Evolutionary conservation across 2,329 filamentous ascomycete species (phyloP).

Genomic region (Verticillium nonalfalfae): DNA sequence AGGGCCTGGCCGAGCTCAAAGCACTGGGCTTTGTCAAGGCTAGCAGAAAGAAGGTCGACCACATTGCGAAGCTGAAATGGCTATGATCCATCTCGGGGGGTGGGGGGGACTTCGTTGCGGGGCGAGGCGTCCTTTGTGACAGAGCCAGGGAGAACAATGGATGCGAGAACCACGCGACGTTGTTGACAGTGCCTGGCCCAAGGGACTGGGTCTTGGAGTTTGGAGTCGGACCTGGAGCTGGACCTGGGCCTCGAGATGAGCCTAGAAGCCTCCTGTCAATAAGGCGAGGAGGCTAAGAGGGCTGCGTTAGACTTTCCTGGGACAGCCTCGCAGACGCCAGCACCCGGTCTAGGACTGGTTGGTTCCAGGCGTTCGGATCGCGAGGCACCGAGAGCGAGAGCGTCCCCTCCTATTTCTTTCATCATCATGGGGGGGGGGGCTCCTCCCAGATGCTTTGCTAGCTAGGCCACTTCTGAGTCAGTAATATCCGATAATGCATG

Average conservation of each 20-base stretch:
- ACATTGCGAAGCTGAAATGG: slow-evolving; percentile 86
- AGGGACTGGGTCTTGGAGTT: too few species aligned
- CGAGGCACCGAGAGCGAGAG: background rate
- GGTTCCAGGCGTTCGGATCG: background rate
- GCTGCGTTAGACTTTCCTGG: background rate
- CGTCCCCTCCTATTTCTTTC: too few species aligned
- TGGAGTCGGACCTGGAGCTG: background rate
- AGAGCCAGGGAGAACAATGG: background rate
- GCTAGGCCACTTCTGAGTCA: too few species aligned
- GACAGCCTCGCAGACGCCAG: background rate
- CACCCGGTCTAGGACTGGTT: background rate
- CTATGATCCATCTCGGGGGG: slow-evolving; percentile 34
- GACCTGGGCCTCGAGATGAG: background rate
- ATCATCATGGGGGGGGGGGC: too few species aligned
- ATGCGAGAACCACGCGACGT: too few species aligned
- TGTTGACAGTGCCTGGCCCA: too few species aligned
- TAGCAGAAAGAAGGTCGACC: slow-evolving; percentile 87
- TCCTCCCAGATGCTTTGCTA: too few species aligned
- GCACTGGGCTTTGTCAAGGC: slow-evolving; percentile 81
- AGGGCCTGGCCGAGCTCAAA: slow-evolving; percentile 76
- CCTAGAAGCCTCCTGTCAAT: background rate
- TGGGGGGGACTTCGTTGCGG: too few species aligned
- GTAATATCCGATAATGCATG: too few species aligned
- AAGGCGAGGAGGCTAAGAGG: background rate
- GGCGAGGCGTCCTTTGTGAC: background rate